These are phyloP conservation scores for Zea mays DNA, from an alignment of 176 grass and related monocot genomes.

Conservation along the genomic window Zm-B73-REFERENCE-NAM-5.0 NC_050105.1:83087501-83088000, in stretches of 20 bases:
- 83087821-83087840: neutral
- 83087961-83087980: too few species aligned
- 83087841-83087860: conserved; percentile 4
- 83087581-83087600: neutral
- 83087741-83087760: conserved; percentile 11
- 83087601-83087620: conserved; percentile 5
- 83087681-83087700: too few species aligned
- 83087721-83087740: neutral
- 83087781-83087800: conserved; percentile 23
- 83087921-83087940: too few species aligned
- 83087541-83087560: conserved; percentile 25
- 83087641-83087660: neutral
- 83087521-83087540: conserved; percentile 35
- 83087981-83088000: neutral
- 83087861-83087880: conserved; percentile 12
- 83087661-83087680: too few species aligned
- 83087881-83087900: conserved; percentile 29
- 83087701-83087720: too few species aligned
- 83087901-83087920: conserved; percentile 1
- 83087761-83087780: conserved; percentile 4
- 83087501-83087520: conserved; percentile 20
- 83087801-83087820: conserved; percentile 39
- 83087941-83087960: too few species aligned
- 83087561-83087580: neutral
- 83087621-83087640: neutral